phyloP scores from a whole-genome alignment of 805 yeast genomes.

The Kurtzmaniella fragi region DNA sequence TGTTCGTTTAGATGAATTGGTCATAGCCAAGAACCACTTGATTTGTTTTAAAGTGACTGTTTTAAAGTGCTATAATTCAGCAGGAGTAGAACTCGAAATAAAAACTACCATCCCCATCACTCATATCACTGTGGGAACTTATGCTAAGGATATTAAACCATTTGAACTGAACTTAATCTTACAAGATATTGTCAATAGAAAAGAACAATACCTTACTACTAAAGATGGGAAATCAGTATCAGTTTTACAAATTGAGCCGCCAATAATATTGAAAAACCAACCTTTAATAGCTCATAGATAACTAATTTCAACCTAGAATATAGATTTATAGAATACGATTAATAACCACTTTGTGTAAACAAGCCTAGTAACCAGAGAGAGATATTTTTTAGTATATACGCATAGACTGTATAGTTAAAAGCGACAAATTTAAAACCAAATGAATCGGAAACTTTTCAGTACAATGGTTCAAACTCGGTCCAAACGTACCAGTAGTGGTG shows the following conservation, averaged over 20 bases:
- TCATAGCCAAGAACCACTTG: constrained; percentile 44
- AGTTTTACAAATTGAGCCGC: constrained; percentile 7
- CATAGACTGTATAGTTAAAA: too few species aligned
- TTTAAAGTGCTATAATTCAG: constrained; percentile 1
- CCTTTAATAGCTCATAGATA: constrained; percentile 9
- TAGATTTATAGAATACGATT: too few species aligned
- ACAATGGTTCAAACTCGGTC: too few species aligned
- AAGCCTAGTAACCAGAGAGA: too few species aligned
- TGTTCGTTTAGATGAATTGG: constrained; percentile 38
- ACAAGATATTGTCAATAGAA: neutral
- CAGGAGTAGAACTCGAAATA: neutral
- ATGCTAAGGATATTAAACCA: constrained; percentile 40
- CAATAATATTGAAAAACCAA: constrained; percentile 6
- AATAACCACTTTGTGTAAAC: too few species aligned
- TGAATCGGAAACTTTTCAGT: too few species aligned
- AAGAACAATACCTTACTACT: constrained; percentile 2
- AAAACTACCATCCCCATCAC: constrained; percentile 8
- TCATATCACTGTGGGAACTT: constrained; percentile 78
- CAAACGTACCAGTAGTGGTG: too few species aligned
- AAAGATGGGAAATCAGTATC: constrained; percentile 4
- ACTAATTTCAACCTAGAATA: too few species aligned
- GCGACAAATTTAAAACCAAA: too few species aligned
- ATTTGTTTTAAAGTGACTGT: constrained; percentile 51
- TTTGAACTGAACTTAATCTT: constrained; percentile 42
- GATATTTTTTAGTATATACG: too few species aligned